These are phyloP conservation scores for Breviolum minutum DNA, from an alignment of 73 alveolate species.

Conservation along the genomic window DNA sequence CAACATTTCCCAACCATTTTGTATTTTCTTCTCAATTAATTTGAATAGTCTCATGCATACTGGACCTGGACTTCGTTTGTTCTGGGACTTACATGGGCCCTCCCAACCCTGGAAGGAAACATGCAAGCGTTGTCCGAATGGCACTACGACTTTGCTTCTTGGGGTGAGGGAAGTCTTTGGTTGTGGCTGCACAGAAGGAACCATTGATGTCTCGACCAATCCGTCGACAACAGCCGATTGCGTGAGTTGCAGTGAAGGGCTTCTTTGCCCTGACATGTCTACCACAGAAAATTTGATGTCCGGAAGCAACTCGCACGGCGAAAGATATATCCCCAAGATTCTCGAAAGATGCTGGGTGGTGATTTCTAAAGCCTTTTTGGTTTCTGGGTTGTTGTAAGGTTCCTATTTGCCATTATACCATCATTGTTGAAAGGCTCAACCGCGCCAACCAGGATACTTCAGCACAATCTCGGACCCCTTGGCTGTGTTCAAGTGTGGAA, in stretches of 20 bases:
- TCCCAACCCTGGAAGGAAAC: too few species aligned
- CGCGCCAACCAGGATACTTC: neutral
- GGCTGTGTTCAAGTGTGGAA: neutral
- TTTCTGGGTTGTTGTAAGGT: too few species aligned
- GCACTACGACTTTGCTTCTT: neutral
- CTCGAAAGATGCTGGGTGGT: neutral
- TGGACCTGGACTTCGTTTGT: too few species aligned
- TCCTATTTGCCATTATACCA: too few species aligned
- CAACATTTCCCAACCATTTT: too few species aligned
- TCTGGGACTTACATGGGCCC: too few species aligned
- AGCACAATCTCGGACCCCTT: neutral
- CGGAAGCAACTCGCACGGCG: neutral
- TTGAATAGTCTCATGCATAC: too few species aligned
- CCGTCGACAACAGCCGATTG: neutral
- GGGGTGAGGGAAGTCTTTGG: neutral
- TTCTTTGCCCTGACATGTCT: neutral
- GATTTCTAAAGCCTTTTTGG: neutral
- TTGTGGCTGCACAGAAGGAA: constrained; percentile 8
- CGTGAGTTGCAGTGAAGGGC: neutral
- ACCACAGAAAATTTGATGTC: neutral
- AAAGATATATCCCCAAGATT: neutral
- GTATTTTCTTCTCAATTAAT: too few species aligned
- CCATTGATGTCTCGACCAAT: neutral
- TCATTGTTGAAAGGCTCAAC: too few species aligned
- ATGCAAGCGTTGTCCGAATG: neutral